Evolutionary conservation across 2,329 filamentous ascomycete species (phyloP), one percentile per base, ranked within the genome.

Genomic region (Lasiodiplodia theobromae): DNA sequence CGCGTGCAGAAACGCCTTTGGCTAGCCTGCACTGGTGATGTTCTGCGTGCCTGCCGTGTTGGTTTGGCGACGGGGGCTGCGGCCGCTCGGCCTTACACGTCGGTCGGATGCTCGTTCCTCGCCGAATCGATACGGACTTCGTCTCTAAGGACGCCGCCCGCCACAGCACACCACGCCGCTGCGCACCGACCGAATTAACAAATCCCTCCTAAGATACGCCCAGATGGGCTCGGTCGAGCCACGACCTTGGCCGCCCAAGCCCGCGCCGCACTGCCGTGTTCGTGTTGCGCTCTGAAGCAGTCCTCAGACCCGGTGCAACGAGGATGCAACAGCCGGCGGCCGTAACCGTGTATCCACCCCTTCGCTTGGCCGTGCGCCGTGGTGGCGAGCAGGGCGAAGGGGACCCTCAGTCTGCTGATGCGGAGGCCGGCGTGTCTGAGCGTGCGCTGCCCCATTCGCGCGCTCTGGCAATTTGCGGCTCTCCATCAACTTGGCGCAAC

Each of bases 381-480:
- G 60, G 60, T 64, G 60, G 60, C 60, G 60, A 64, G 44, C 25
- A 52, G 8, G 28, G 25, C 54, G 18, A 37, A 38, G 44, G 38
- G 25, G 44, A 37, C 60, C 28, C 25, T 25, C 60, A 64, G 60
- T 64, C 60, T 64, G 60, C 44, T 64, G 60, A 64, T 64, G 60
- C 60, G 60, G 60, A 64, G 60, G 18, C 18, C 14, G 16, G 38
- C 25, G 44, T 34, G 40, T 44, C 58, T 34, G 58, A 10, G 44
- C 58, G 40, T 18, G 28, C 16, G 18, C 12, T 37, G 58, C 40
- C 56, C 56, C 12, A 18, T 8, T 21, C 38, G 37, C 21, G 56
- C 56, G 56, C 58, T 63, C 58, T 63, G 58, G 40, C 58, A 63
- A 63, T 63, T 63, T 63, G 40, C 44, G 28, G 40, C 44, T 51